Base-by-base conservation (phyloP, 257 asterid genomes). In the Craterostigma plantagineum region DNA sequence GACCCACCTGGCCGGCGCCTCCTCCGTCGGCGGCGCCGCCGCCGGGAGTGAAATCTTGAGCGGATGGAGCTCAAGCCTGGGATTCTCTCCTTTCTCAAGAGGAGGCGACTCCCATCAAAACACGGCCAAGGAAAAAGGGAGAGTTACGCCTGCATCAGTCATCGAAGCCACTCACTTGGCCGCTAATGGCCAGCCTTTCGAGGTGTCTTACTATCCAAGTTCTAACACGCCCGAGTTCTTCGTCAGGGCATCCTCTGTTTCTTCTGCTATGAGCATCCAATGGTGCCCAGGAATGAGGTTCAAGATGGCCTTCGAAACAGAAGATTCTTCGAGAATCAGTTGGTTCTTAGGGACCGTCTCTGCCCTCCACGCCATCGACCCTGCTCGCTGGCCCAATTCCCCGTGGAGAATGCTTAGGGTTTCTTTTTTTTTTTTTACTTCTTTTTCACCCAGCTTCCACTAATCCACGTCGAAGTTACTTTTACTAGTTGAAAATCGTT, bases 281-380 rank as follows among this genome's bases (percentile, higher is more conserved):
- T 76, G 90, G 90, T 55, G 71, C 48, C 38, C 70, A 11, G 76
- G 76, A 30, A 69, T 72, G 76, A 76, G 90, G 61, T 76, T 76
- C 55, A 72, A 76, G 69, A 76, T 76, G 82, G 68, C 87, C 4
- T 76, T 72, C 46, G 87, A 76, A 58, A 72, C 87, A 0, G 87
- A 72, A 69, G 90, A 72, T 42, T 63, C 82, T 50, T 67, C 90
- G 4, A 58, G 82, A 16, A 64, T 76, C 38, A 72, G 82, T 56
- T 76, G 90, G 90, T 76, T 72, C 53, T 62, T 66, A 74, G 90
- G 90, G 45, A 72, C 82, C 7, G 59, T 69, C 16, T 56, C 82
- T 40, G 54, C 79, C 2, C 67, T 64, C 63, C 74, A 65, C 52
- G 66, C 62, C 52, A 61, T 64, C 38, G 82, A 76, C 41, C 79